A percentile compares a stretch with the other conserved stretches of the same genome.
These are phyloP conservation scores for Ballota nigra DNA, from an alignment of 257 asterid genomes.

Conservation along the genomic window DNA sequence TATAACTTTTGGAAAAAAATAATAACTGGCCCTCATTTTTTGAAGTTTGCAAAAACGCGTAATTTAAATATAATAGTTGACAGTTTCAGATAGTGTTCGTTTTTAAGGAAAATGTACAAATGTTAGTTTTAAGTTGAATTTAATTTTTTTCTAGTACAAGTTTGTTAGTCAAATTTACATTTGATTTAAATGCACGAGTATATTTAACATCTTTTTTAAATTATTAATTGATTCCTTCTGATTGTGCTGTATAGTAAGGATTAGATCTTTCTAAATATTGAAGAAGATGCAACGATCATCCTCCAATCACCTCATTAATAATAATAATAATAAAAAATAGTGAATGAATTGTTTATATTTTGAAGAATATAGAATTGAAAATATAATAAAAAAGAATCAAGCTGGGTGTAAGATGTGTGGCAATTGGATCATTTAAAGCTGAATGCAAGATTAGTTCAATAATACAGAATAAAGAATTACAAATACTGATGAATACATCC, in stretches of 20 bases:
- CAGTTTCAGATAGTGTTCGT: neutral
- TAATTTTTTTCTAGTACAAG: neutral
- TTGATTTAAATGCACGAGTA: neutral
- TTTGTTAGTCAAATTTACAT: neutral
- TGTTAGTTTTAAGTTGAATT: no score
- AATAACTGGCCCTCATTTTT: no score
- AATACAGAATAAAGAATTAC: neutral
- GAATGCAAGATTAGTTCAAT: neutral
- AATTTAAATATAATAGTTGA: constrained; percentile 8
- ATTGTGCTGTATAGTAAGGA: no score
- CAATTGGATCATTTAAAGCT: neutral
- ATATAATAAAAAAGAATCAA: no score
- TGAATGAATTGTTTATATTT: neutral
- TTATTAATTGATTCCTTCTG: neutral
- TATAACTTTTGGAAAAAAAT: no score
- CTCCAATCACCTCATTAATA: neutral
- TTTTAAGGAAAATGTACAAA: no score
- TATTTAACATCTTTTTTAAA: neutral
- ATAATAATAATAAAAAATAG: no score
- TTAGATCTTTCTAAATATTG: neutral
- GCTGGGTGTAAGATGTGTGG: neutral
- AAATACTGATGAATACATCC: neutral
- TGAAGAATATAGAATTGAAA: neutral
- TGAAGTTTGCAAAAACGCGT: no score
- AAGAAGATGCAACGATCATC: neutral